Percentiles rank a stretch among this genome's conserved stretches.
Evolutionary conservation across 2,329 filamentous ascomycete genomes (phyloP).

Genomic region (Teratosphaeria nubilosa): DNA sequence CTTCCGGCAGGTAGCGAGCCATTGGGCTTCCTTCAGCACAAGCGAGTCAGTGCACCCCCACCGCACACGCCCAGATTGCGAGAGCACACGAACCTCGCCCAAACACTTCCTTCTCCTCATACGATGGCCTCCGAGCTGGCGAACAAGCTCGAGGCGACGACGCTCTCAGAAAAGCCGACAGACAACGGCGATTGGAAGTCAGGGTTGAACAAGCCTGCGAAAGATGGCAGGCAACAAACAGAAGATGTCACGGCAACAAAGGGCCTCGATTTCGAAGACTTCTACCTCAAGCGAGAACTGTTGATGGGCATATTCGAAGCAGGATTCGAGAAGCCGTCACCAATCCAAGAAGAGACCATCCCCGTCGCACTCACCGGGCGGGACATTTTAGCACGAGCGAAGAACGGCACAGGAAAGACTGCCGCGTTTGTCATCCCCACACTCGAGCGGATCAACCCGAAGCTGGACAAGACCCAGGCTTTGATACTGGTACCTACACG

Average conservation of each 20-base stretch:
- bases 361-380: constrained; percentile 90
- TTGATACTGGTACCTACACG: constrained; percentile 92
- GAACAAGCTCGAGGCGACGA: constrained; percentile 47
- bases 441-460: constrained; percentile 91
- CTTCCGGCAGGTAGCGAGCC: not conserved
- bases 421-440: constrained; percentile 95
- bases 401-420: constrained; percentile 98
- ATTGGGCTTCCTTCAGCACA: not conserved
- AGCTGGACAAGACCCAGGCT: constrained; percentile 90
- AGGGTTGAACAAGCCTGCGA: constrained; percentile 58
- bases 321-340: constrained; percentile 95
- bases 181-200: constrained; percentile 63
- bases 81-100: not conserved
- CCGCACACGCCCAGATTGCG: not conserved
- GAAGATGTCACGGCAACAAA: constrained; percentile 99
- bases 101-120: not conserved
- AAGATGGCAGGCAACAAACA: constrained; percentile 70
- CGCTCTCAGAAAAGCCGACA: constrained; percentile 42
- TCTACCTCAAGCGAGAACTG: constrained; percentile 85
- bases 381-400: constrained; percentile 90
- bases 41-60: not conserved
- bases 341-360: constrained; percentile 98
- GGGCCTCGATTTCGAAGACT: constrained; percentile 94
- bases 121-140: constrained; percentile 42
- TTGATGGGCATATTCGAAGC: constrained; percentile 99